These are phyloP conservation scores for Vitis hybrid DNA, from an alignment of 177 flowering plant genomes.

Conservation along the genomic window DNA sequence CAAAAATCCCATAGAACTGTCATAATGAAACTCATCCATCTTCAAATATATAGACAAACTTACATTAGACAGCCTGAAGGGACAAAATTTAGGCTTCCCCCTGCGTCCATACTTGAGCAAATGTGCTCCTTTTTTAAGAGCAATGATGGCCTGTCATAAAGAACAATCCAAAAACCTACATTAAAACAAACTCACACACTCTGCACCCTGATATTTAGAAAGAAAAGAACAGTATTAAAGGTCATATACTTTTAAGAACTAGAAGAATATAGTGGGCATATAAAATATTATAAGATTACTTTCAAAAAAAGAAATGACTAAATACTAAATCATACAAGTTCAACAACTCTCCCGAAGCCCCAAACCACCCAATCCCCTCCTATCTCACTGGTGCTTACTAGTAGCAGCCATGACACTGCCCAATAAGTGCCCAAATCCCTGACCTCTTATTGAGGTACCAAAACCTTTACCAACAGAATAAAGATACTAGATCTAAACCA, in stretches of 20 bases:
- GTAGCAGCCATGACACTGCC: too few species aligned
- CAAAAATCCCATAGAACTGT: neutral
- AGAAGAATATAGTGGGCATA: neutral
- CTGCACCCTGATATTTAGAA: neutral
- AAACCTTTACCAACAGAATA: too few species aligned
- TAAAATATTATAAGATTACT: neutral
- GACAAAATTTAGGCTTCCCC: slow-evolving; percentile 36
- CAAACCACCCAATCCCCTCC: too few species aligned
- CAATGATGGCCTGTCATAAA: slow-evolving; percentile 26
- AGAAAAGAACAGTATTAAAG: neutral
- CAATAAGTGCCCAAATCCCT: too few species aligned
- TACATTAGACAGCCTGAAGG: slow-evolving; percentile 30
- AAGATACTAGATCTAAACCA: too few species aligned
- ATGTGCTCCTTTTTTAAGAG: slow-evolving; percentile 29
- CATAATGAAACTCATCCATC: neutral
- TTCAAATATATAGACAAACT: neutral
- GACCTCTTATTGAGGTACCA: too few species aligned
- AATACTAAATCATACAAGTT: too few species aligned
- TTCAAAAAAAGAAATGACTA: neutral
- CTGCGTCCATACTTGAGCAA: slow-evolving; percentile 34
- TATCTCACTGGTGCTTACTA: too few species aligned
- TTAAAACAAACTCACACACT: neutral
- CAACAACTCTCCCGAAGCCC: too few species aligned
- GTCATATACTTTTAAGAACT: neutral
- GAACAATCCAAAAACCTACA: neutral